phyloP scores from a whole-genome alignment of 805 yeast species.

The Wickerhamiella sorbophila region DNA sequence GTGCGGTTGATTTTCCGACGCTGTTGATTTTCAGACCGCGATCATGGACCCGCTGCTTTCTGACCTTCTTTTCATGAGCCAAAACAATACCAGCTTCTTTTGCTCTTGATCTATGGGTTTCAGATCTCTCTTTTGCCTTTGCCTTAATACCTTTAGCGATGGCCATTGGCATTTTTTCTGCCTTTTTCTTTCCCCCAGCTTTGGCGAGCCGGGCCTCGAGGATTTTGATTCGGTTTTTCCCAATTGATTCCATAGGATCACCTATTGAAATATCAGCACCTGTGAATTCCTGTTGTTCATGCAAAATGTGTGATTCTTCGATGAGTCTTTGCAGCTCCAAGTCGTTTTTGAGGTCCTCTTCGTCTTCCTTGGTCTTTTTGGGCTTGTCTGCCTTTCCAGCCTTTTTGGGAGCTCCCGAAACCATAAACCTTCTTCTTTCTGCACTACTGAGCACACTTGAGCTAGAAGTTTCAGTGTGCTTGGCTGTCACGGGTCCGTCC shows the following conservation, averaged over 20 bases:
- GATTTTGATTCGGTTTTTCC: conserved; percentile 26
- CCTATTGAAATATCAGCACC: conserved; percentile 25
- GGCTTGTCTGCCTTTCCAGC: conserved; percentile 6
- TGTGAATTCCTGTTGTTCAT: conserved; percentile 19
- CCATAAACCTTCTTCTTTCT: conserved; percentile 18
- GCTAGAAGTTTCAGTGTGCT: conserved; percentile 20
- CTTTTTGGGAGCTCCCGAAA: conserved; percentile 23
- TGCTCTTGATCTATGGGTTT: conserved; percentile 60
- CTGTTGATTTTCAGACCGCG: conserved; percentile 56
- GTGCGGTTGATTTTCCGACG: conserved; percentile 17
- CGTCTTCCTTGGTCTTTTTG: conserved; percentile 23
- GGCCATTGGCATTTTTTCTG: conserved; percentile 78
- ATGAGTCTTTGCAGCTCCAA: conserved; percentile 51
- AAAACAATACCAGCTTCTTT: conserved; percentile 82
- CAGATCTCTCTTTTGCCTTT: conserved; percentile 36
- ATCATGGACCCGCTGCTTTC: conserved; percentile 38
- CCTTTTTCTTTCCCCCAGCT: conserved; percentile 25
- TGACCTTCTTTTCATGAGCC: conserved; percentile 39
- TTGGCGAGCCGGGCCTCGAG: conserved; percentile 25
- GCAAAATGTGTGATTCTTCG: conserved; percentile 50
- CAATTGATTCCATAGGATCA: conserved; percentile 26
- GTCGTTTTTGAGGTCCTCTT: conserved; percentile 47
- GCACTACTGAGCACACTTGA: conserved; percentile 10
- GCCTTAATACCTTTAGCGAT: conserved; percentile 73
- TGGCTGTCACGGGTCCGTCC: conserved; percentile 23